Evolutionary conservation across 306 rosid genomes (phyloP), one percentile per base, ranked within the genome.

Genomic region (Lagenaria siceraria): DNA sequence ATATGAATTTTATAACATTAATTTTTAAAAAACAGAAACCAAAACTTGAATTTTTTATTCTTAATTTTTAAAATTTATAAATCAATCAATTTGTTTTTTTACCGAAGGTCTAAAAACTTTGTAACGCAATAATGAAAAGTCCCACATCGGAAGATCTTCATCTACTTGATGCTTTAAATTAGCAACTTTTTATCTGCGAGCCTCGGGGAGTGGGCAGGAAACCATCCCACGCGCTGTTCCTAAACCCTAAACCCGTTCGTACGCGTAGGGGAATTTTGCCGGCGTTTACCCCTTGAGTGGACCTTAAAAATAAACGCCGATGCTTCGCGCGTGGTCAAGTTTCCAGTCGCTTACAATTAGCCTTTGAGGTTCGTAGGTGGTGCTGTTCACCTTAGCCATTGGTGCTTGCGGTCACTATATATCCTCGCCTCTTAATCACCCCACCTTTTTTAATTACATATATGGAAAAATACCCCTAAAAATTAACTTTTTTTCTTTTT

Each of bases 161-260:
- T n/a, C n/a, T n/a, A n/a, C n/a, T n/a, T n/a, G 2, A 49, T 0
- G 21, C 21, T 51, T 51, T 49, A 49, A 49, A 13, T 0, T 1
- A 43, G 0, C 1, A 5, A 43, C 0, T 43, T 9, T 43, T 1
- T 1, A 43, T 0, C 0, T 10, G 0, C 0, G 1, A 42, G 0
- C 2, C 3, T 2, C 0, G 49, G 54, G 55, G 21, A 17, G 55
- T 51, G 55, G 55, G 55, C 21, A 1, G 0, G 55, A 3, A 6
- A 51, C 55, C 2, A 51, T 21, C 0, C 0, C 3, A 51, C 21
- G 55, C 55, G 55, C 55, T 1, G 0, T 5, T 1, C n/a, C n/a
- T 17, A 51, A 51, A 51, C 55, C 55, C 55, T 51, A 51, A 51
- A 51, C 55, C 55, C 0, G 0, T 5, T 0, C 3, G 1, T 5